Percentiles rank a stretch among this genome's conserved stretches.
phyloP scores from a whole-genome alignment of 495 filamentous ascomycete genomes.

The Neohortaea acidophila region DNA sequence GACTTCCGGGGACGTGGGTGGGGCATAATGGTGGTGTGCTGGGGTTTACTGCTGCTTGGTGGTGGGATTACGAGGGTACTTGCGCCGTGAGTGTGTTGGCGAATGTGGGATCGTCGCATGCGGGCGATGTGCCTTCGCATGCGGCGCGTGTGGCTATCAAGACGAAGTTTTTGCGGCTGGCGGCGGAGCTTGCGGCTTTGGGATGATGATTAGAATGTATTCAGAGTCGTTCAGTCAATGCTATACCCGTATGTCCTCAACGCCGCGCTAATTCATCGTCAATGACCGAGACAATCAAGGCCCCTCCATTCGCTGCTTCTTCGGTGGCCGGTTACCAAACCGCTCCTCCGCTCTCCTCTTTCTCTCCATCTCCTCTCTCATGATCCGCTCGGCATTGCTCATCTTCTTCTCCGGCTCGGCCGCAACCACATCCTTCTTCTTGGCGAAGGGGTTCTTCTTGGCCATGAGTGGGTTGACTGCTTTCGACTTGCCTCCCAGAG shows the following conservation, averaged over 20 bases:
- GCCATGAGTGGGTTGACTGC: slow-evolving; percentile 10
- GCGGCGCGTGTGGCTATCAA: no score
- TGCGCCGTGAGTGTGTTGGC: no score
- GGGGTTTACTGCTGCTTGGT: no score
- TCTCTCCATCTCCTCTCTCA: slow-evolving; percentile 24
- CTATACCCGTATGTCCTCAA: background rate
- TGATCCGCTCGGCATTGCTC: slow-evolving; percentile 25
- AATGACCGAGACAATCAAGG: slow-evolving; percentile 1
- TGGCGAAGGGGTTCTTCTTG: slow-evolving; percentile 21
- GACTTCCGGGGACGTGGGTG: no score
- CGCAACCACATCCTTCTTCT: slow-evolving; percentile 13
- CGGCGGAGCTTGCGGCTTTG: no score
- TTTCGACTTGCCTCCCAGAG: slow-evolving; percentile 9
- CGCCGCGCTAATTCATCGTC: slow-evolving; percentile 1
- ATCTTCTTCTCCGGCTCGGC: slow-evolving; percentile 21
- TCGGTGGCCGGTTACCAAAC: slow-evolving; percentile 2
- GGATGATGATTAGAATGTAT: no score
- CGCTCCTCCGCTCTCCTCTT: slow-evolving; percentile 14
- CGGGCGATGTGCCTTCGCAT: no score
- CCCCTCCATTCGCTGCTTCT: slow-evolving; percentile 15
- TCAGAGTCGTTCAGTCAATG: background rate
- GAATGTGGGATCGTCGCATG: no score
- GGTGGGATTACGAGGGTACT: no score
- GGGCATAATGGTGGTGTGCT: no score
- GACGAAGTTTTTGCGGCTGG: no score